A percentile compares a stretch with the other conserved stretches of the same genome.
Conservation (phyloP, 2,329 filamentous ascomycete genomes). For the Neoscytalidium dimidiatum region DNA sequence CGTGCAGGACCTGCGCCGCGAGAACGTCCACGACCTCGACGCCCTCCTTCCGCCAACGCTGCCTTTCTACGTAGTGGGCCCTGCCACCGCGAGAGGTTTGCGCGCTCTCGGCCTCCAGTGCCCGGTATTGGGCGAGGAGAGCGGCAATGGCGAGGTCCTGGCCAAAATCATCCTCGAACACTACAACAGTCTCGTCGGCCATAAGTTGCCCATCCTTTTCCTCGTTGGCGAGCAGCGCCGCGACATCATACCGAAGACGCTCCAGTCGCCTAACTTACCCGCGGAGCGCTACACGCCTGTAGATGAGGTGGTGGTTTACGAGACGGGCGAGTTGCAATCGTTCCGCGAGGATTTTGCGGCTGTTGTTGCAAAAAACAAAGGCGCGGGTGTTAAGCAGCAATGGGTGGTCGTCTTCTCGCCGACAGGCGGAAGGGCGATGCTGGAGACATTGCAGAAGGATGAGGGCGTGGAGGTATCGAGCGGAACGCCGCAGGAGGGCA, state of each 20-base stretch:
- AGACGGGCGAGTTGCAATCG: constrained; percentile 77
- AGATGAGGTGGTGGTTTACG: constrained; percentile 81
- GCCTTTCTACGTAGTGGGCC: constrained; percentile 78
- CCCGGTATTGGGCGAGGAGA: constrained; percentile 74
- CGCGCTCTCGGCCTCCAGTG: constrained; percentile 51
- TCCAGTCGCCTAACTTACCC: constrained; percentile 62
- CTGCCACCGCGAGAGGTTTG: constrained; percentile 77
- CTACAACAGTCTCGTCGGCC: constrained; percentile 56
- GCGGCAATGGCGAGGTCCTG: constrained; percentile 81
- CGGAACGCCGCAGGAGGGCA: constrained; percentile 27
- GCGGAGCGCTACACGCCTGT: constrained; percentile 61
- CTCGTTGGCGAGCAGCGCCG: constrained; percentile 86
- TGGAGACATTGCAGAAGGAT: constrained; percentile 53
- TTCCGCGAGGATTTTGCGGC: constrained; percentile 69
- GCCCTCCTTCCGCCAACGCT: constrained; percentile 47
- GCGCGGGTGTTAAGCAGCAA: constrained; percentile 42
- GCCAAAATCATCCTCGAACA: constrained; percentile 77
- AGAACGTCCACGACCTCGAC: constrained; percentile 27
- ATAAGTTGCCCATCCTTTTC: constrained; percentile 72
- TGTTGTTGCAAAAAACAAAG: constrained; percentile 50
- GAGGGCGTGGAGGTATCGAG: constrained; percentile 41
- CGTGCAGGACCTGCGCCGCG: constrained; percentile 56
- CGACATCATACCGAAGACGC: constrained; percentile 82
- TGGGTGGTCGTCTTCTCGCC: constrained; percentile 77
- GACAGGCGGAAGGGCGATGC: constrained; percentile 62